Conservation (phyloP, 495 filamentous ascomycete genomes). For the Xylaria intraflava region DNA sequence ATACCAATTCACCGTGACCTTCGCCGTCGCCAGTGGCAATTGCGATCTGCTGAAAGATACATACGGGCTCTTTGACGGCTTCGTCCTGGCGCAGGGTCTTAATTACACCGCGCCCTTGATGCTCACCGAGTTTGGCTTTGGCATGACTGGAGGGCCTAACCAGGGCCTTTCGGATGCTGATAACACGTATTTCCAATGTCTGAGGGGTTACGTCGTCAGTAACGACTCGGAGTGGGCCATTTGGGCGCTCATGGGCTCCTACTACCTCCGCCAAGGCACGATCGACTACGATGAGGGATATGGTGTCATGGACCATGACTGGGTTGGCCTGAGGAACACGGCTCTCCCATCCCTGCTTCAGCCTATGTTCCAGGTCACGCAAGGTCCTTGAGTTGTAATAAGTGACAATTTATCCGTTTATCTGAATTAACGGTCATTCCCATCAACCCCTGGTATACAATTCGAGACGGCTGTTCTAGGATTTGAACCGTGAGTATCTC, state of each 20-base stretch:
- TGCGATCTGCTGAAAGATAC: constrained; percentile 34
- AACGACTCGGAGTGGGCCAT: constrained; percentile 48
- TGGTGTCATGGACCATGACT: constrained; percentile 38
- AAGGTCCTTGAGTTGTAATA: constrained; percentile 28
- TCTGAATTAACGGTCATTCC: background rate
- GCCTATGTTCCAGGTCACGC: constrained; percentile 38
- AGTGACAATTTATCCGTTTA: background rate
- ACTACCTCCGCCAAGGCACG: constrained; percentile 40
- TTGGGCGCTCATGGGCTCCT: constrained; percentile 45
- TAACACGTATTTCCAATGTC: constrained; percentile 34
- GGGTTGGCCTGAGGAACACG: constrained; percentile 40
- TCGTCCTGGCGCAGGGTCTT: constrained; percentile 38
- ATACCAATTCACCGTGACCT: constrained; percentile 43
- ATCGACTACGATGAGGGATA: constrained; percentile 39
- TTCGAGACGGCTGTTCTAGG: background rate
- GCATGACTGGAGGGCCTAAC: constrained; percentile 34
- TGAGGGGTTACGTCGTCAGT: constrained; percentile 36
- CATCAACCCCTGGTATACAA: background rate
- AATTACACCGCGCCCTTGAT: constrained; percentile 41
- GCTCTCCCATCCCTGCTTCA: constrained; percentile 29
- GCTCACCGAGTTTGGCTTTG: constrained; percentile 46
- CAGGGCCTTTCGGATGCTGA: constrained; percentile 30
- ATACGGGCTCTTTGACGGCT: constrained; percentile 37
- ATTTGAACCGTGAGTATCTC: no score
- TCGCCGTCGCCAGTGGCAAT: constrained; percentile 28